Conservation (phyloP, 78 protist species). For the Corallochytrium limacisporum region DNA sequence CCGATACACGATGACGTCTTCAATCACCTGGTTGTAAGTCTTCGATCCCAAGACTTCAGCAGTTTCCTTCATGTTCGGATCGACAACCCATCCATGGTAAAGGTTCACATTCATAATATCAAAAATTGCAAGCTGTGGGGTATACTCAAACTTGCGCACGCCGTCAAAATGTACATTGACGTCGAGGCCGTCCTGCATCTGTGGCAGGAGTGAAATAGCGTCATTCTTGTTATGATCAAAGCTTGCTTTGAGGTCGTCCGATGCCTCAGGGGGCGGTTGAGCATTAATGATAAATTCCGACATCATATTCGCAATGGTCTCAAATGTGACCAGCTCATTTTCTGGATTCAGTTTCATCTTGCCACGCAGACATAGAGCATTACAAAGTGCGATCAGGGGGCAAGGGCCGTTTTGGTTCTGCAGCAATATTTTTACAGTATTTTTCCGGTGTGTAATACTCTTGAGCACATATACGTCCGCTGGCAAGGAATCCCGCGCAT, state of each 20-base stretch:
- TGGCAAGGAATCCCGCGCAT: no score
- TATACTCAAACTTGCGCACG: neutral
- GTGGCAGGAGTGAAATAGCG: neutral
- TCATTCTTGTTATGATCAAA: neutral
- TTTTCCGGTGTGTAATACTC: no score
- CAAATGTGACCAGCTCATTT: neutral
- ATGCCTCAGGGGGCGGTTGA: neutral
- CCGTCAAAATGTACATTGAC: neutral
- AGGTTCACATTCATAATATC: neutral
- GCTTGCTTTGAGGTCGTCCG: neutral
- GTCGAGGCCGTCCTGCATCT: neutral
- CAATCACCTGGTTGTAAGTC: neutral
- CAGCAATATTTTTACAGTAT: no score
- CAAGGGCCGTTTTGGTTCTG: constrained; percentile 16
- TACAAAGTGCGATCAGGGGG: constrained; percentile 9
- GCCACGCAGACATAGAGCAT: neutral
- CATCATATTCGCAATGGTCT: neutral
- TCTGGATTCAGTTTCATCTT: neutral
- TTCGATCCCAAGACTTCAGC: neutral
- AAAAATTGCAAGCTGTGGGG: neutral
- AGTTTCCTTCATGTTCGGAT: neutral
- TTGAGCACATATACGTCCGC: no score
- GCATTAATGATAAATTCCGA: neutral
- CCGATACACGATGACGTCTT: neutral
- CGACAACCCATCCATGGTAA: neutral